These are phyloP conservation scores for Tuber borchii DNA, from an alignment of 495 filamentous ascomycete genomes.

Conservation along the genomic window DNA sequence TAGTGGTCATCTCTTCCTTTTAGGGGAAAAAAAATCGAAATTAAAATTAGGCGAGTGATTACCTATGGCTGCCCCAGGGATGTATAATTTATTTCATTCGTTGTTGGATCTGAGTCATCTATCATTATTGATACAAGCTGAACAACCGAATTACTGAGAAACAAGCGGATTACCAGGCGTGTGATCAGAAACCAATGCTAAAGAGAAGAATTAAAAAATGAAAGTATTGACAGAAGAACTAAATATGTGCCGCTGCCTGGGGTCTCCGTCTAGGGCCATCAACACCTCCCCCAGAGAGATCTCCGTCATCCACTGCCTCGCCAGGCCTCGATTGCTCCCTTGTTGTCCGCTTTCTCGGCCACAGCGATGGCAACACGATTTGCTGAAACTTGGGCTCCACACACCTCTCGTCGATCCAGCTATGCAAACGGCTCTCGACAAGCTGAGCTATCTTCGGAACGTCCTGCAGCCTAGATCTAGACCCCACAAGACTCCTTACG, in stretches of 20 bases:
- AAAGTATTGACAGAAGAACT: background rate
- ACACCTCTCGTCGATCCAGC: conserved; percentile 94
- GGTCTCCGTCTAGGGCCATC: conserved; percentile 29
- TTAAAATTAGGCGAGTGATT: background rate
- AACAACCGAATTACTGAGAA: background rate
- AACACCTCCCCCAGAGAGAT: conserved; percentile 14
- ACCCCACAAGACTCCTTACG: conserved; percentile 85
- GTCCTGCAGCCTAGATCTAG: conserved; percentile 81
- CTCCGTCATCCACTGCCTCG: conserved; percentile 17
- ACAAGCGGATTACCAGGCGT: conserved; percentile 6
- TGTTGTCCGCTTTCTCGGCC: conserved; percentile 83
- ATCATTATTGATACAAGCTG: background rate
- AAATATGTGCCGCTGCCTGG: conserved; percentile 19
- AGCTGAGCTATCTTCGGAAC: conserved; percentile 96
- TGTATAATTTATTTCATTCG: background rate
- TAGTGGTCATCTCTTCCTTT: background rate
- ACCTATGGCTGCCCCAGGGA: background rate
- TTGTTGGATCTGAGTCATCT: background rate
- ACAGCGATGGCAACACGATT: conserved; percentile 84
- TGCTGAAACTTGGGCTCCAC: conserved; percentile 96
- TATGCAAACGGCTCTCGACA: conserved; percentile 80
- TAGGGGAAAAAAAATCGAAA: background rate
- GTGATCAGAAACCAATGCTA: conserved; percentile 4
- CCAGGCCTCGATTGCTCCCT: conserved; percentile 46
- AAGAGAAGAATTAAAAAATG: conserved; percentile 1